Conservation (phyloP, 768 basidiomycete species). For the Russula brevipes region DNA sequence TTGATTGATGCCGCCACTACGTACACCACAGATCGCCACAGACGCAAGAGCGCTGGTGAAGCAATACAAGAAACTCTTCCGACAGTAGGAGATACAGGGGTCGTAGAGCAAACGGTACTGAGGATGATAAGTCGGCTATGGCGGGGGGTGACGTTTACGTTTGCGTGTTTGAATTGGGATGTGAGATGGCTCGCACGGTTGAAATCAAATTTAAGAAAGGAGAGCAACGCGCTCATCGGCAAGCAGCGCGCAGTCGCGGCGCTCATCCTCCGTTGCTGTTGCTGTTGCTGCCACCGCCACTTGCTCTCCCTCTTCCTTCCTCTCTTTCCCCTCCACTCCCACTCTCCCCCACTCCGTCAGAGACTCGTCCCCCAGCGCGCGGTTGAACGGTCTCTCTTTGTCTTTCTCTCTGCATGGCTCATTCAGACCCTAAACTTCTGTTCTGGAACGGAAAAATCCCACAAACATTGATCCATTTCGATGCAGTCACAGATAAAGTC, state of each 20-base stretch:
- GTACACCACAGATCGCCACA: conserved; percentile 1
- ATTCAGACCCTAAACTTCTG: conserved; percentile 12
- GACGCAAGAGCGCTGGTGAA: conserved; percentile 18
- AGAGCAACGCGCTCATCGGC: background rate
- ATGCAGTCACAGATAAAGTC: conserved; percentile 4
- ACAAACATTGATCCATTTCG: conserved; percentile 12
- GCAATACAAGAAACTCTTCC: conserved; percentile 16
- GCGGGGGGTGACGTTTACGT: no score
- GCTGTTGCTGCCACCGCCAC: no score
- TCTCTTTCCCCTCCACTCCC: background rate
- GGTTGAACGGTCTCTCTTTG: background rate
- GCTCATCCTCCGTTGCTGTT: background rate
- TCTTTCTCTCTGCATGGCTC: conserved; percentile 11
- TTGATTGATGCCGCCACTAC: background rate
- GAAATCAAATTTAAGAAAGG: background rate
- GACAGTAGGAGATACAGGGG: background rate
- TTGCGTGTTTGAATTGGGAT: background rate
- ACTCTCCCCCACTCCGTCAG: background rate
- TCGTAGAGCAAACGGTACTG: no score
- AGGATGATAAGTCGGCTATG: no score
- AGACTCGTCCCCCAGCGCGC: background rate
- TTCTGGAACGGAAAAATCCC: conserved; percentile 21
- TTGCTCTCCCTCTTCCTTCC: background rate
- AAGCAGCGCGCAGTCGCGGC: background rate
- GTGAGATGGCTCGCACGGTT: no score